These are phyloP conservation scores for Cytospora piceae DNA, from an alignment of 2,329 filamentous ascomycete species.

Conservation along the genomic window DNA sequence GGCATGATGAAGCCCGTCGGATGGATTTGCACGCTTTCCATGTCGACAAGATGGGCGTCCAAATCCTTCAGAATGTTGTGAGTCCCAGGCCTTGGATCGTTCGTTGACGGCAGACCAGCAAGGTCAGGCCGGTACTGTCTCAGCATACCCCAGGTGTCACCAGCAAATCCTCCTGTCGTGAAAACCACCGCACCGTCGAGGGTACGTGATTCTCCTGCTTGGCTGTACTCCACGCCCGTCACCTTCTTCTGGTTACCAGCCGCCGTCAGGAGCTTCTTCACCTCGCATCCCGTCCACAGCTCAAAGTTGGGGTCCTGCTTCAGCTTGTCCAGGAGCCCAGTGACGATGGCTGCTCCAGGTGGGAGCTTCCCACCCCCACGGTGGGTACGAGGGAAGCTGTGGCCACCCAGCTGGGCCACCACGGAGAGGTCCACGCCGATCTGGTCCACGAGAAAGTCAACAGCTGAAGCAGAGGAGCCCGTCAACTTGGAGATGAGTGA, in stretches of 20 bases:
- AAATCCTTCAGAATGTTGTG: conserved; percentile 48
- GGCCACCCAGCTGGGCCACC: conserved; percentile 63
- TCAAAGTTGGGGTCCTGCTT: conserved; percentile 54
- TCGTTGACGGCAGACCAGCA: conserved; percentile 63
- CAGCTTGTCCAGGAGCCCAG: conserved; percentile 55
- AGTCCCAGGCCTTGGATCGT: conserved; percentile 60
- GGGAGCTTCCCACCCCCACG: conserved; percentile 59
- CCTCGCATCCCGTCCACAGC: conserved; percentile 55
- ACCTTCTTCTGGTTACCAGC: conserved; percentile 40
- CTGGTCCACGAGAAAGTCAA: conserved; percentile 61
- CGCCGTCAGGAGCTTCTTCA: conserved; percentile 52
- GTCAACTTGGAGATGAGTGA: conserved; percentile 55
- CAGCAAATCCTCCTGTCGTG: conserved; percentile 64
- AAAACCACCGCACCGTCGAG: conserved; percentile 61
- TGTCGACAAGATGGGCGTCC: conserved; percentile 51
- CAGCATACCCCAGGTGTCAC: conserved; percentile 61
- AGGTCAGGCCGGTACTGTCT: conserved; percentile 62
- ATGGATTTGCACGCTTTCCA: conserved; percentile 65
- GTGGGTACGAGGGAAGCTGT: conserved; percentile 60
- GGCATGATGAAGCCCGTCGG: conserved; percentile 67
- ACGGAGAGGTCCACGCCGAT: conserved; percentile 61
- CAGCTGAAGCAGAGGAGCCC: conserved; percentile 48
- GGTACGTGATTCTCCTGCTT: conserved; percentile 42
- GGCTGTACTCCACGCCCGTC: conserved; percentile 55
- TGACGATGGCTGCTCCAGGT: conserved; percentile 63